These are phyloP conservation scores for Fragaria ananassa DNA, from an alignment of 306 rosid species.

Conservation along the genomic window DNA sequence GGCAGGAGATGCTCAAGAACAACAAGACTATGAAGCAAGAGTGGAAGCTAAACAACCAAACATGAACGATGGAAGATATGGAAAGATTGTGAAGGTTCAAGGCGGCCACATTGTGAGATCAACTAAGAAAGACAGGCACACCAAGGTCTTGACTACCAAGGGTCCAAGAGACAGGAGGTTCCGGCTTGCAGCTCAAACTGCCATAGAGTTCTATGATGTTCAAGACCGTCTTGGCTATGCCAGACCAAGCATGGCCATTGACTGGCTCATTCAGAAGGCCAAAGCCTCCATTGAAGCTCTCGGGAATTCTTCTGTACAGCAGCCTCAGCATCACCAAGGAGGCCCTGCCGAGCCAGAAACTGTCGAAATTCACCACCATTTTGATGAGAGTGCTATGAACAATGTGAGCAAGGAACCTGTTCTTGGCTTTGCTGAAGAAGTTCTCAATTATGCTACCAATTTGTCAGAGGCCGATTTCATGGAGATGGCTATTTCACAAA, in stretches of 20 bases:
- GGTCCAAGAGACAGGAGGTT: slow-evolving; percentile 32
- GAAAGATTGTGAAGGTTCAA: slow-evolving; percentile 9
- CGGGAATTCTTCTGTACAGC: neutral
- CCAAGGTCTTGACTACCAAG: slow-evolving; percentile 24
- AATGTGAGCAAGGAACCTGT: slow-evolving; percentile 15
- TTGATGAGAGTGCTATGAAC: neutral
- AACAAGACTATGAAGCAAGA: neutral
- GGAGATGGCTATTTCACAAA: slow-evolving; percentile 19
- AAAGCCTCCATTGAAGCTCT: slow-evolving; percentile 22
- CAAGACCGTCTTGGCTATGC: slow-evolving; percentile 34
- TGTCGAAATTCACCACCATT: neutral
- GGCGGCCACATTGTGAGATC: slow-evolving; percentile 21
- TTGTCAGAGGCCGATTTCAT: slow-evolving; percentile 9
- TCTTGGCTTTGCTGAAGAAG: slow-evolving; percentile 12
- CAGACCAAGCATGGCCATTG: slow-evolving; percentile 27
- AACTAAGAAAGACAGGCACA: slow-evolving; percentile 13
- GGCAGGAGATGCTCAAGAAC: slow-evolving; percentile 8
- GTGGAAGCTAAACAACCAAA: neutral
- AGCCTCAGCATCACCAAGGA: slow-evolving; percentile 15
- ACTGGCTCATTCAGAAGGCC: slow-evolving; percentile 32
- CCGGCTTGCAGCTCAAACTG: slow-evolving; percentile 25
- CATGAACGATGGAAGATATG: slow-evolving; percentile 3
- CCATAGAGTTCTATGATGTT: slow-evolving; percentile 29
- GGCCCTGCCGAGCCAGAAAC: neutral
- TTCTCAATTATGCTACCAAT: neutral